These are phyloP conservation scores for Grosmannia penicillata DNA, from an alignment of 2,329 filamentous ascomycete genomes.

Conservation along the genomic window DNA sequence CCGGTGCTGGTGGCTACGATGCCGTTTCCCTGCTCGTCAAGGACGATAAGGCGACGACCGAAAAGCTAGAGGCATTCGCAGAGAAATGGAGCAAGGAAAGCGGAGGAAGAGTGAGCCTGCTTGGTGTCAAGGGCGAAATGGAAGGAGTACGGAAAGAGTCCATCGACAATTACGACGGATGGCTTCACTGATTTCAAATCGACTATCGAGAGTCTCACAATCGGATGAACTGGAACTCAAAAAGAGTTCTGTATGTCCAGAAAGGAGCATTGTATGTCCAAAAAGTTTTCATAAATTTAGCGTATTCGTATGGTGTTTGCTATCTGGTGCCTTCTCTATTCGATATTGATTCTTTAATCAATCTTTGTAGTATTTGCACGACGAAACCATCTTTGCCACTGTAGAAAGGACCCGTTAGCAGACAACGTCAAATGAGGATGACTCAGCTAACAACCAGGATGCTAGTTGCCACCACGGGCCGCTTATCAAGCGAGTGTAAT, in stretches of 20 bases:
- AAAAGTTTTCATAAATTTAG: no score
- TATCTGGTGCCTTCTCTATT: no score
- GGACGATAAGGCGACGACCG: conserved; percentile 52
- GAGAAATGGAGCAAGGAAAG: conserved; percentile 46
- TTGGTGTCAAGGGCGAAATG: conserved; percentile 59
- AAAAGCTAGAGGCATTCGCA: conserved; percentile 46
- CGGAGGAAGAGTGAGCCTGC: conserved; percentile 49
- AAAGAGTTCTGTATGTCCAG: no score
- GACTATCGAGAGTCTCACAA: not conserved
- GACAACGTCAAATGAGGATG: no score
- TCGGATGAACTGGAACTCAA: no score
- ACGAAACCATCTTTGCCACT: no score
- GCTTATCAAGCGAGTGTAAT: conserved; percentile 6
- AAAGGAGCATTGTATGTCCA: no score
- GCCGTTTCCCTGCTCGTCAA: conserved; percentile 68
- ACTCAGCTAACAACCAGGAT: no score
- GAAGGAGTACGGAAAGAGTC: conserved; percentile 43
- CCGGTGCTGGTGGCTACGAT: conserved; percentile 88
- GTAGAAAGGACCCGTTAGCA: no score
- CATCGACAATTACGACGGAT: conserved; percentile 26
- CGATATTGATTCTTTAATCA: no score
- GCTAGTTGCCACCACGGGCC: not conserved
- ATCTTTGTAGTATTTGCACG: no score
- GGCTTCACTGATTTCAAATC: conserved; percentile 18
- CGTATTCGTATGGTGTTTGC: no score